Evolutionary conservation across 2,329 filamentous ascomycete genomes (phyloP).

Genomic region (Sporothrix globosa): DNA sequence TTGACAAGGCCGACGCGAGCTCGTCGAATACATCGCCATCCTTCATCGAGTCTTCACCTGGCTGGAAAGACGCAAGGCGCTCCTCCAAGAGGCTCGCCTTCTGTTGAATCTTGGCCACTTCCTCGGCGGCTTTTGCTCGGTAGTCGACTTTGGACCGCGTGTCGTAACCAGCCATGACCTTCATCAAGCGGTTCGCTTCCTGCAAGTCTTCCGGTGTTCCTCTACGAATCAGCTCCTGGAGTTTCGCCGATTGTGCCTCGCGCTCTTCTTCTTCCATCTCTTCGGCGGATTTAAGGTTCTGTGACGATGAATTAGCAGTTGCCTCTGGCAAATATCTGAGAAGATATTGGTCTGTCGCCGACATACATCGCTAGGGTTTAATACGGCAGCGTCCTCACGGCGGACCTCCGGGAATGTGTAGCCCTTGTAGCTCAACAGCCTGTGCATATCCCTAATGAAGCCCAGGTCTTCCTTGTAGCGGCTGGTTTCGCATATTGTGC

Average conservation of each 20-base stretch:
- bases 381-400: slow-evolving; percentile 89
- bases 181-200: slow-evolving; percentile 94
- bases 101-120: slow-evolving; percentile 91
- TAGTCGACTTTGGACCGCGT: slow-evolving; percentile 96
- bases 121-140: slow-evolving; percentile 93
- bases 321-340: neutral
- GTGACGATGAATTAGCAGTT: slow-evolving; percentile 40
- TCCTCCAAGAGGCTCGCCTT: slow-evolving; percentile 93
- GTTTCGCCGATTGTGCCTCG: slow-evolving; percentile 94
- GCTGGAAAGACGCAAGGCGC: slow-evolving; percentile 80
- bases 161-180: slow-evolving; percentile 97
- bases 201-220: slow-evolving; percentile 91
- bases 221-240: slow-evolving; percentile 92
- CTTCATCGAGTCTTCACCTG: slow-evolving; percentile 71
- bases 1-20: slow-evolving; percentile 83
- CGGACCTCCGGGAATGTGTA: slow-evolving; percentile 93
- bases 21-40: slow-evolving; percentile 76
- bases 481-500: slow-evolving; percentile 97
- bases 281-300: slow-evolving; percentile 94
- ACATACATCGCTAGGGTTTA: slow-evolving; percentile 95
- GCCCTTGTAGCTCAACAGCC: slow-evolving; percentile 92
- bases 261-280: slow-evolving; percentile 98
- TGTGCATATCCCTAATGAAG: slow-evolving; percentile 97
- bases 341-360: neutral
- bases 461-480: slow-evolving; percentile 96